These are phyloP conservation scores for Pinus albicaulis DNA, from an alignment of 75 land plant species.

Conservation along the genomic window DNA sequence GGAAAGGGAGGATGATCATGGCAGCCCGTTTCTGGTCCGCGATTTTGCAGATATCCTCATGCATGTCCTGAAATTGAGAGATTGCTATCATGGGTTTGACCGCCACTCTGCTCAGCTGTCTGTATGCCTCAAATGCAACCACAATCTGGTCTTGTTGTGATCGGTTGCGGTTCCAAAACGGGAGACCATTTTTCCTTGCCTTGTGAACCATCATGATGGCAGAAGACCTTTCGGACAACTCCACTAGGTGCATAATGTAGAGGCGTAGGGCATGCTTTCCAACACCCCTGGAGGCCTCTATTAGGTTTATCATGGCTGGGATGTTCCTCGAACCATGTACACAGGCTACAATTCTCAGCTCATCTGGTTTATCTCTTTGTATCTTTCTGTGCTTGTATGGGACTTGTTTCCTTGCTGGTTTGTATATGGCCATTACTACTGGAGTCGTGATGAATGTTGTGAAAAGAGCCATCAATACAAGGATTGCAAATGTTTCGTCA, in stretches of 20 bases:
- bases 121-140: slow-evolving; percentile 32
- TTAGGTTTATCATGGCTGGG: slow-evolving; percentile 68
- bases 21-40: slow-evolving; percentile 51
- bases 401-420: slow-evolving; percentile 44
- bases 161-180: slow-evolving; percentile 39
- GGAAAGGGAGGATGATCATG: slow-evolving; percentile 61
- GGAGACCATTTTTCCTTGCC: slow-evolving; percentile 30
- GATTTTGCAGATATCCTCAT: slow-evolving; percentile 68
- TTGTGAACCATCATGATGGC: slow-evolving; percentile 43
- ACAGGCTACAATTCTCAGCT: slow-evolving; percentile 70
- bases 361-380: slow-evolving; percentile 22
- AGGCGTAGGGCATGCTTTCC: slow-evolving; percentile 23
- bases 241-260: slow-evolving; percentile 58
- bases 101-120: slow-evolving; percentile 25
- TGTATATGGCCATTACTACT: slow-evolving; percentile 58
- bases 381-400: slow-evolving; percentile 37
- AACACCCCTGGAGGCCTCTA: slow-evolving; percentile 63
- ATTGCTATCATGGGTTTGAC: slow-evolving; percentile 80
- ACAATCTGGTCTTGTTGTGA: slow-evolving; percentile 19
- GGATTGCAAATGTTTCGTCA: slow-evolving; percentile 57
- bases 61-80: slow-evolving; percentile 50
- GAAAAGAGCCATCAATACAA: slow-evolving; percentile 67
- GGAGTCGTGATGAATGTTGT: slow-evolving; percentile 94
- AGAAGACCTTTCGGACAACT: slow-evolving; percentile 55
- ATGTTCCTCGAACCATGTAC: slow-evolving; percentile 55